Percentiles rank a stretch among this genome's conserved stretches.
Conservation (phyloP, 305 asterid species). For the Fraxinus dipetala region DNA sequence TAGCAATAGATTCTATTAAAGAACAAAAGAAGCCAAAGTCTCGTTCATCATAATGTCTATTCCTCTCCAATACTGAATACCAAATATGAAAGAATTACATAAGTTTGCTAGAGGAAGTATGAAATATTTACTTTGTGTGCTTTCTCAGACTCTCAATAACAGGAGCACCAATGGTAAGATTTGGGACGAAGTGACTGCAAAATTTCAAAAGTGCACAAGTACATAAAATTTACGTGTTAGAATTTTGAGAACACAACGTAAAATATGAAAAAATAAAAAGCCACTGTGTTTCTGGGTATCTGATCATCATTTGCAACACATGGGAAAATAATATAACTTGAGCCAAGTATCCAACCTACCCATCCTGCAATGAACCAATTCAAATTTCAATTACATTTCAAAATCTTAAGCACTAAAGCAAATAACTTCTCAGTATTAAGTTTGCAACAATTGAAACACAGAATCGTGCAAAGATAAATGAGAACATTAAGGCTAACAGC, state of each 20-base stretch:
- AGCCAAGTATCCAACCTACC: conserved; percentile 56
- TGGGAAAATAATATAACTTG: neutral
- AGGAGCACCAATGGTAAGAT: conserved; percentile 85
- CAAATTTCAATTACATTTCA: conserved; percentile 5
- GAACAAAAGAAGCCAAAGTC: neutral
- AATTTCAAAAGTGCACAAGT: conserved; percentile 13
- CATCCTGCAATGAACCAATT: conserved; percentile 65
- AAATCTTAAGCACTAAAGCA: neutral
- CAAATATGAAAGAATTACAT: neutral
- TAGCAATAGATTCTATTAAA: neutral
- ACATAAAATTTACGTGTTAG: neutral
- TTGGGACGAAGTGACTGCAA: conserved; percentile 81
- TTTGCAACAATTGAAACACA: neutral
- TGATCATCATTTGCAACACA: conserved; percentile 15
- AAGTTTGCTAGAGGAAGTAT: neutral
- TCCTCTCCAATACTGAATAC: neutral
- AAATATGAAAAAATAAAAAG: neutral
- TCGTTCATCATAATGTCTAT: neutral
- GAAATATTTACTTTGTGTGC: conserved; percentile 58
- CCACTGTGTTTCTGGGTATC: conserved; percentile 16
- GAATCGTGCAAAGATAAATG: neutral
- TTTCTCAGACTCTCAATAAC: conserved; percentile 79
- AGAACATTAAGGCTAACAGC: neutral
- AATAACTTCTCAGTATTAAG: neutral
- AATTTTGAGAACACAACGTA: neutral